Conservation (phyloP, 2,329 filamentous ascomycete species). For the Lecanoromycetidae sp. region DNA sequence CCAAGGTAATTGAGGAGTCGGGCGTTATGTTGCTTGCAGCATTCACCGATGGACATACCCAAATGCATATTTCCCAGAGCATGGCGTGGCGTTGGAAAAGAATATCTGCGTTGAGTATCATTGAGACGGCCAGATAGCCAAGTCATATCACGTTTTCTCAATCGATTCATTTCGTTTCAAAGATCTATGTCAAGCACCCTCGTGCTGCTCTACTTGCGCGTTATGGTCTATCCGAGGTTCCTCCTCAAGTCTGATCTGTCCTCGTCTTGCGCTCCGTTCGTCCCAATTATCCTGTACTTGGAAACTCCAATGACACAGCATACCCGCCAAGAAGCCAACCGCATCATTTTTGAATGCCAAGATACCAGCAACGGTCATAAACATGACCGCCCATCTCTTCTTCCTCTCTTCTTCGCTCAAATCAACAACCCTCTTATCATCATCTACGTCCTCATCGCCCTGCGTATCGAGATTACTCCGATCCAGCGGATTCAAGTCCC, state of each 20-base stretch:
- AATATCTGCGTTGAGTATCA: no score
- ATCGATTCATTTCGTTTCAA: not conserved
- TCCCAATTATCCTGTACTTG: constrained; percentile 23
- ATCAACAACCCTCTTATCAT: constrained; percentile 37
- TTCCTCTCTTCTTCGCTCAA: constrained; percentile 56
- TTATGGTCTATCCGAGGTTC: not conserved
- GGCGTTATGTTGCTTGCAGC: no score
- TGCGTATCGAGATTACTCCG: constrained; percentile 25
- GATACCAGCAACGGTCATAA: constrained; percentile 70
- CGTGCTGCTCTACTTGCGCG: not conserved
- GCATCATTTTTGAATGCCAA: constrained; percentile 84
- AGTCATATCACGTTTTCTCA: not conserved
- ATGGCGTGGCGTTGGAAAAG: not conserved
- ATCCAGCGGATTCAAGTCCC: constrained; percentile 39
- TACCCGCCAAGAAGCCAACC: constrained; percentile 70
- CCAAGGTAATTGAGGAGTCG: no score
- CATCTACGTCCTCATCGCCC: constrained; percentile 19
- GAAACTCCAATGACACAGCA: constrained; percentile 66
- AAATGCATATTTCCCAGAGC: no score
- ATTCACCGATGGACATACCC: not conserved
- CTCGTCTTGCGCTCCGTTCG: constrained; percentile 3
- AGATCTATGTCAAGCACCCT: not conserved
- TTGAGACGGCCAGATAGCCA: no score
- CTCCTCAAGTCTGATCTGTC: constrained; percentile 11
- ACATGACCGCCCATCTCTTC: constrained; percentile 77